Conservation (phyloP, 768 basidiomycete genomes). For the Cyclocybe cylindracea region DNA sequence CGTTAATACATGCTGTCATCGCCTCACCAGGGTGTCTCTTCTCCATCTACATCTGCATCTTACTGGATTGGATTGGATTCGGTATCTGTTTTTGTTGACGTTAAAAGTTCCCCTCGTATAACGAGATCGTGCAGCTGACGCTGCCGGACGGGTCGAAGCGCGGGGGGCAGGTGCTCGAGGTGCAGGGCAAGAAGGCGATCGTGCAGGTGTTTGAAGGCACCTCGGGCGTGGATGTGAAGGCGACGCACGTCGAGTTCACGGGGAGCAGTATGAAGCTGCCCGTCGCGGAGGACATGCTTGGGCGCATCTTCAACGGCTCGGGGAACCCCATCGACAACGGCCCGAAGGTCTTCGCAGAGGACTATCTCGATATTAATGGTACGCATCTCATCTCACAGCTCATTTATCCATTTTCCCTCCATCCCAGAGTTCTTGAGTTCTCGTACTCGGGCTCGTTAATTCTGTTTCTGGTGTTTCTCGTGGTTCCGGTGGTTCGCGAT, state of each 20-base stretch:
- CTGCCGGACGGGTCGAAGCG: constrained; percentile 94
- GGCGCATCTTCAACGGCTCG: constrained; percentile 98
- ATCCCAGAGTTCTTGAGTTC: neutral
- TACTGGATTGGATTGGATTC: constrained; percentile 1
- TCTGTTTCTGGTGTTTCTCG: no score
- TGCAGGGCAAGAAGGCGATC: constrained; percentile 97
- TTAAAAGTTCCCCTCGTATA: constrained; percentile 90
- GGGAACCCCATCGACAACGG: constrained; percentile 98
- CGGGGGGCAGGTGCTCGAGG: constrained; percentile 97
- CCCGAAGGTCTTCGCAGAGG: constrained; percentile 98
- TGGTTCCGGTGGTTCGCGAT: no score
- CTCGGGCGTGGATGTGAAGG: constrained; percentile 94
- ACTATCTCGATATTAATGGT: constrained; percentile 99
- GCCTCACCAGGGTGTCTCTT: neutral
- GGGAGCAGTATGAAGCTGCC: constrained; percentile 99
- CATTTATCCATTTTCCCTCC: constrained; percentile 1
- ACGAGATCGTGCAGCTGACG: constrained; percentile 96
- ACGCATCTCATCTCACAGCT: constrained; percentile 24
- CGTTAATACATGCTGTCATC: neutral
- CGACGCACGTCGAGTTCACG: constrained; percentile 97
- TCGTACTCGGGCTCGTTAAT: no score
- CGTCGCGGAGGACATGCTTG: constrained; percentile 98
- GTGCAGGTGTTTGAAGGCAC: constrained; percentile 99
- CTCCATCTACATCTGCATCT: constrained; percentile 16
- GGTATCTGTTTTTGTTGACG: neutral